phyloP scores from a whole-genome alignment of 129 eudicot genomes.

The Calendula officinalis region DNA sequence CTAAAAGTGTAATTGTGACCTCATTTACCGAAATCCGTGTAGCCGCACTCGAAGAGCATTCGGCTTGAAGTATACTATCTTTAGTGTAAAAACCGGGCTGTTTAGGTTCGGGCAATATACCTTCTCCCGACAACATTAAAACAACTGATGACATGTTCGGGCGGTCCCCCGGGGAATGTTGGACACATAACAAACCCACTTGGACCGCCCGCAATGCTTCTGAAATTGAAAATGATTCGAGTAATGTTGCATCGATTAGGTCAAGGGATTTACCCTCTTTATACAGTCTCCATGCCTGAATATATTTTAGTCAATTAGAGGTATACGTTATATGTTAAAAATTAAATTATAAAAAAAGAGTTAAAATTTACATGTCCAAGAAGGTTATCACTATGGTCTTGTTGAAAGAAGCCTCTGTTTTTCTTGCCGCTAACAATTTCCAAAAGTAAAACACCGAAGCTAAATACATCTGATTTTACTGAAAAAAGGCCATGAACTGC shows the following conservation, averaged over 20 bases:
- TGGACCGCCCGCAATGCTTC: constrained; percentile 10
- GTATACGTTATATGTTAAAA: background rate
- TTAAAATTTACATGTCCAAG: constrained; percentile 26
- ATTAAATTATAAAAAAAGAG: background rate
- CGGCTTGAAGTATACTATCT: background rate
- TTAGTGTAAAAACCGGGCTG: constrained; percentile 23
- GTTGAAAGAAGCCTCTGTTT: constrained; percentile 25
- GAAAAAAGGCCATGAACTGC: constrained; percentile 26
- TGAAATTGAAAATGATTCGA: background rate
- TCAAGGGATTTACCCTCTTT: constrained; percentile 21
- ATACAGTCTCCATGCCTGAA: constrained; percentile 29
- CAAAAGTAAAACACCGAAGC: constrained; percentile 28
- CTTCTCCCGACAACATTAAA: constrained; percentile 11
- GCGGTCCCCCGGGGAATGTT: constrained; percentile 14
- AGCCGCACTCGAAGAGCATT: background rate
- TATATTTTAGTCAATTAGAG: background rate
- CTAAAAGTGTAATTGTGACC: background rate
- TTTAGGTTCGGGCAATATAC: constrained; percentile 16
- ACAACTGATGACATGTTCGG: constrained; percentile 25
- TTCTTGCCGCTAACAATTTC: constrained; percentile 32
- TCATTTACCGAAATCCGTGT: background rate
- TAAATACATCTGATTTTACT: constrained; percentile 30
- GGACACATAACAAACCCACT: constrained; percentile 30
- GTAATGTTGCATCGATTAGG: constrained; percentile 1
- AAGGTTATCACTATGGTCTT: constrained; percentile 17